These are phyloP conservation scores for Juncus inflexus DNA, from an alignment of 176 grass and related monocot genomes.

Conservation along the genomic window DNA sequence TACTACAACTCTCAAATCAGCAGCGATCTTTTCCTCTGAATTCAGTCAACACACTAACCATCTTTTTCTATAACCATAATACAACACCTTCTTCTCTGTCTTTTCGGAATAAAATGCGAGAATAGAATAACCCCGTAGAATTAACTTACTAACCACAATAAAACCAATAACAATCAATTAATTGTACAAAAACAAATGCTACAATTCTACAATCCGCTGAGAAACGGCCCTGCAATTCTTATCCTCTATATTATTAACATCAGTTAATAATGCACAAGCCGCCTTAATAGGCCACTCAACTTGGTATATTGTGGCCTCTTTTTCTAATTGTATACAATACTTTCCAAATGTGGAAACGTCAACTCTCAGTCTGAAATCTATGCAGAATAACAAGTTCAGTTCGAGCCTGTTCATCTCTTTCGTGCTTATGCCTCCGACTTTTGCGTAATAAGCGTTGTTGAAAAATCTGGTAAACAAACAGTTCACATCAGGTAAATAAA, in stretches of 20 bases:
- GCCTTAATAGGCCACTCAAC: conserved; percentile 59
- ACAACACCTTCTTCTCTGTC: no score
- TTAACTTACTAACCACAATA: background rate
- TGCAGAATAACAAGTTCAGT: conserved; percentile 69
- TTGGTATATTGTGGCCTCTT: conserved; percentile 34
- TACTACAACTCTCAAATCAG: conserved; percentile 12
- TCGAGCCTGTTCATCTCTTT: conserved; percentile 76
- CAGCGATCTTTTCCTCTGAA: background rate
- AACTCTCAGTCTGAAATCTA: conserved; percentile 87
- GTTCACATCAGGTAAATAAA: conserved; percentile 5
- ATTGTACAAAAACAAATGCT: background rate
- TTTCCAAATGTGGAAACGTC: conserved; percentile 51
- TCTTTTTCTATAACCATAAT: conserved; percentile 11
- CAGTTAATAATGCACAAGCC: conserved; percentile 4
- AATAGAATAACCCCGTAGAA: background rate
- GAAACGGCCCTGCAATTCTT: conserved; percentile 36
- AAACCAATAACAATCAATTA: background rate
- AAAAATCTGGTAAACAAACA: conserved; percentile 47
- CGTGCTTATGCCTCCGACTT: conserved; percentile 82
- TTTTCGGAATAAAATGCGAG: no score
- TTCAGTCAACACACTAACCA: conserved; percentile 13
- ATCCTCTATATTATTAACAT: conserved; percentile 39
- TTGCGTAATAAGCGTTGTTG: conserved; percentile 86
- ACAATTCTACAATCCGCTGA: conserved; percentile 31
- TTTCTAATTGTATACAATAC: conserved; percentile 77